Base-by-base conservation (phyloP, 768 basidiomycete genomes). In the Porphyrellus cyaneotinctus region DNA sequence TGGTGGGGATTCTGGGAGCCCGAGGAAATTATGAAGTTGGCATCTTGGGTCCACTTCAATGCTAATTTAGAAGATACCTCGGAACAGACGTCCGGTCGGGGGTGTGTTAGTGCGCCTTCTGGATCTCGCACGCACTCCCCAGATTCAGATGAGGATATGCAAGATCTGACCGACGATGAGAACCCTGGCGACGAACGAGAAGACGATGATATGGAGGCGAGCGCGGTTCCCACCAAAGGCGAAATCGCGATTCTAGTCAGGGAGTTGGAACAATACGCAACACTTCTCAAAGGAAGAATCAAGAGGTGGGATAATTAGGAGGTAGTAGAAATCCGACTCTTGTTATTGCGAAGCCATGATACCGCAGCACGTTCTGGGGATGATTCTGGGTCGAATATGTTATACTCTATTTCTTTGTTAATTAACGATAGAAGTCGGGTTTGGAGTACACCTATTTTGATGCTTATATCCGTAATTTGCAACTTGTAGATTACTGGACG, bases 1-100 rank as follows among this genome's bases (percentile, higher is more conserved):
- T 91, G 89, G 89, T 90, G 88, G 86, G 85, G 78, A 13, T 84
- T 91, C 68, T 79, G 76, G 72, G 75, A 86, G 10, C 80, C 83
- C 1, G 70, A 70, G 33, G 87, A 90, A 53, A 82, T 91, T 52
- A 63, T 68, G 47, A 84, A 80, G 63, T 67, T 90, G 20, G 81
- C 82, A 3, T 76, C 82, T 46, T 91, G 86, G 85, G 70, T 88
- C 30, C 71, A 74, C 37, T 71, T 75, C 59, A 80, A 78, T 64
- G 71, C 75, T 45, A 74, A 69, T 17, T 63, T 81, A 20, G 68
- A 74, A 50, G 56, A 58, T 24, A n/a, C 23, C 4, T 28, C 38
- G 11, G 48, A 51, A 28, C 44, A 45, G 14, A 73, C 47, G 24
- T 37, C 48, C 15, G 43, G 18, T n/a, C n/a, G n/a, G n/a, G n/a